phyloP scores from a whole-genome alignment of 2,329 filamentous ascomycete species.

The Microthyrium microscopicum region DNA sequence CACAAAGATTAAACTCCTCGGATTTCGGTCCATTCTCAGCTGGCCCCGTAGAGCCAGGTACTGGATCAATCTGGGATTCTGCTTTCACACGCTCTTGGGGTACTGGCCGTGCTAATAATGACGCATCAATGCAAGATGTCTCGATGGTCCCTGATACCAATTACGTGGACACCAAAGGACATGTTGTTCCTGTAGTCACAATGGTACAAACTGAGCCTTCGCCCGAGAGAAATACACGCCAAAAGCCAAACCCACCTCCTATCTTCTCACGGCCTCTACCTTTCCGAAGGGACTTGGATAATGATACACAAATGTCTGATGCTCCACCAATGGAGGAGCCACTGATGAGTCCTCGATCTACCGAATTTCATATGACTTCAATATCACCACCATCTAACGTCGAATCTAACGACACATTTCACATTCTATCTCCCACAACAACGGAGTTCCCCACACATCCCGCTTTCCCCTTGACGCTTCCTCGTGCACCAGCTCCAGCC shows the following conservation, averaged over 20 bases:
- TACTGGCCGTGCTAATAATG: slow-evolving; percentile 13
- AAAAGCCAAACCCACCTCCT: slow-evolving; percentile 8
- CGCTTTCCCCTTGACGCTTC: no score
- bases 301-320: slow-evolving; percentile 10
- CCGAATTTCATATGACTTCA: slow-evolving; percentile 19
- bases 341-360: slow-evolving; percentile 22
- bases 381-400: slow-evolving; percentile 12
- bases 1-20: slow-evolving; percentile 22
- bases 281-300: slow-evolving; percentile 13
- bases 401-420: slow-evolving; percentile 20
- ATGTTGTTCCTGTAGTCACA: slow-evolving; percentile 20
- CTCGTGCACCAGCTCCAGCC: background rate
- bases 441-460: slow-evolving; percentile 23
- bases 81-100: slow-evolving; percentile 25
- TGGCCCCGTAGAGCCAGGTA: slow-evolving; percentile 20
- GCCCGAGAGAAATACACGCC: background rate
- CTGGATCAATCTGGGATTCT: slow-evolving; percentile 17
- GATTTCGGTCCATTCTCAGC: slow-evolving; percentile 26
- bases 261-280: slow-evolving; percentile 23
- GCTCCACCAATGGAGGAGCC: slow-evolving; percentile 1
- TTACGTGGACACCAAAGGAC: slow-evolving; percentile 21
- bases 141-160: slow-evolving; percentile 11
- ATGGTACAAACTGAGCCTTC: slow-evolving; percentile 13
- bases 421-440: slow-evolving; percentile 22
- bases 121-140: slow-evolving; percentile 8